phyloP scores from a whole-genome alignment of 192 early-diverging fungal genomes.

The Allomyces javanicus region DNA sequence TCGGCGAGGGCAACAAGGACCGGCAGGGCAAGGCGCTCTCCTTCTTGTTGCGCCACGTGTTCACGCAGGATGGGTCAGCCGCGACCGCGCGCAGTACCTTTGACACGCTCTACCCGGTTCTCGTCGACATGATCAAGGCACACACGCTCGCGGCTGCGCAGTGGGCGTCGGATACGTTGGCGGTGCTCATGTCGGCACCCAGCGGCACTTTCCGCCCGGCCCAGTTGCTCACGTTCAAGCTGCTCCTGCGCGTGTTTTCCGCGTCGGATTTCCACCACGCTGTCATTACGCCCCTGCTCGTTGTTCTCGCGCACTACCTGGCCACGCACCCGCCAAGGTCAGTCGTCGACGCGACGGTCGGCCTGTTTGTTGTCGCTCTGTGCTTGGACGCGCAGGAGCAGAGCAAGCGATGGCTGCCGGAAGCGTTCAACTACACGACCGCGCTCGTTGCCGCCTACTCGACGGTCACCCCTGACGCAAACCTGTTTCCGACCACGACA shows the following conservation, averaged over 20 bases:
- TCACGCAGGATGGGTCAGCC: slow-evolving; percentile 10
- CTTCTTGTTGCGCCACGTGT: slow-evolving; percentile 49
- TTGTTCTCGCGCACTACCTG: slow-evolving; percentile 63
- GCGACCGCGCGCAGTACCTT: not conserved
- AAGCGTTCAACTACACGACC: slow-evolving; percentile 41
- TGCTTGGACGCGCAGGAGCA: slow-evolving; percentile 41
- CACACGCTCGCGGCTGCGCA: not conserved
- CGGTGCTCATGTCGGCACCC: not conserved
- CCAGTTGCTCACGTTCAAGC: slow-evolving; percentile 42
- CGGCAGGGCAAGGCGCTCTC: slow-evolving; percentile 46
- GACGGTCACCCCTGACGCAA: slow-evolving; percentile 4
- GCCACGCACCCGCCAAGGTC: slow-evolving; percentile 34
- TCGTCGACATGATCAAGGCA: slow-evolving; percentile 6
- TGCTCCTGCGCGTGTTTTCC: slow-evolving; percentile 62
- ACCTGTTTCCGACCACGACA: not conserved
- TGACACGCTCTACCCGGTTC: not conserved
- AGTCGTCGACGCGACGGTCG: slow-evolving; percentile 41
- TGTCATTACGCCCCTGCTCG: slow-evolving; percentile 63
- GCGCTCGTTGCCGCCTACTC: slow-evolving; percentile 14
- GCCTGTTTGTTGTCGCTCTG: slow-evolving; percentile 56
- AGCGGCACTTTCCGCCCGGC: slow-evolving; percentile 8
- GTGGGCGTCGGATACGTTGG: slow-evolving; percentile 1
- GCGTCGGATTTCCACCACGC: slow-evolving; percentile 80
- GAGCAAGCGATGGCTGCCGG: slow-evolving; percentile 55
- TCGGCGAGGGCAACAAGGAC: slow-evolving; percentile 58